Base-by-base conservation (phyloP, 306 rosid genomes). In the Corylus avellana region DNA sequence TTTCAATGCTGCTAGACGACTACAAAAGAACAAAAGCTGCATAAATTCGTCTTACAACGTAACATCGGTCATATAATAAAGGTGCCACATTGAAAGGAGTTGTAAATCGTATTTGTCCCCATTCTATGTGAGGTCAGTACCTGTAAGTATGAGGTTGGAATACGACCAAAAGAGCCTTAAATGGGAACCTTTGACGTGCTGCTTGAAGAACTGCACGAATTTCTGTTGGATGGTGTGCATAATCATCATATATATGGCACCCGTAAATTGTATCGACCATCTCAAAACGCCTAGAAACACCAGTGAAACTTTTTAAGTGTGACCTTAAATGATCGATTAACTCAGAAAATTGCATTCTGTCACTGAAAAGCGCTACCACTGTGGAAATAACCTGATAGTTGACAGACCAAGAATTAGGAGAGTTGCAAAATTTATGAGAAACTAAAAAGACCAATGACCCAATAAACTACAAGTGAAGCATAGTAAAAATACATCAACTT, bases 151-250 rank as follows among this genome's bases (percentile, higher is more conserved):
- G 87, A 73, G 82, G 84, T 76, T 80, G 84, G 72, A 84, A 84
- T 70, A 77, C 84, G 1, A 67, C 79, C 67, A 67, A 35, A 71
- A 73, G 59, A 80, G 73, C 70, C 82, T 80, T 73, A 35, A 7
- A 25, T 49, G 79, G 82, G 73, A 77, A 80, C 68, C 58, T 72
- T 77, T 67, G 82, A 22, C 70, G 73, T 18, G 87, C 84, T n/a
- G 87, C 84, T 72, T 80, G 87, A 72, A 84, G 58, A 56, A 79
- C 84, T 76, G 84, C 81, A 44, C 69, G 64, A 44, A 84, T 68
- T 73, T 84, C 87, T 5, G 82, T 76, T 54, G 79, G 84, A 80
- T 84, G 87, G 74, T 84, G 87, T 54, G 84, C 87, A 73, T 80
- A 80, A 27, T 80, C 82, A 58, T 76, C 84, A 57, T 63, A 68